Evolutionary conservation across 2,329 filamentous ascomycete species (phyloP).

Genomic region (Xylariaceae sp.): DNA sequence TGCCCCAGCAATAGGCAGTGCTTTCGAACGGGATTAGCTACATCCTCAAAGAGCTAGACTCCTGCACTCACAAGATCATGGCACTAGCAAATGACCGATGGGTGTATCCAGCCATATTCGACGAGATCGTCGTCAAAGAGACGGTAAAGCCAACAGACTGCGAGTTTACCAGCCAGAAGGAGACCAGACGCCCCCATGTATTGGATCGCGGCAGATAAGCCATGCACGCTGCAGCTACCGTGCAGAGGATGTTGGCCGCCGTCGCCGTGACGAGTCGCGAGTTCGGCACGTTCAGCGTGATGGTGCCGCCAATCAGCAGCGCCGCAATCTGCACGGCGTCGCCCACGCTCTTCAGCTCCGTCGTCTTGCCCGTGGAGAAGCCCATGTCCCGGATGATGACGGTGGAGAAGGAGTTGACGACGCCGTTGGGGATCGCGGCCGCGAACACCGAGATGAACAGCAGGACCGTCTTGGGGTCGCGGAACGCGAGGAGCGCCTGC

Average conservation of each 20-base stretch:
- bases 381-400: slow-evolving; percentile 31
- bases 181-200: slow-evolving; percentile 30
- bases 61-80: slow-evolving; percentile 27
- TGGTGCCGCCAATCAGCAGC: slow-evolving; percentile 29
- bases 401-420: slow-evolving; percentile 32
- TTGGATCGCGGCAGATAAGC: slow-evolving; percentile 29
- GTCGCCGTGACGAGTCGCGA: slow-evolving; percentile 26
- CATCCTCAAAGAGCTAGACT: too few species aligned
- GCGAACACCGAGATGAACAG: slow-evolving; percentile 19
- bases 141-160: slow-evolving; percentile 34
- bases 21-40: slow-evolving; percentile 8
- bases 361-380: slow-evolving; percentile 30
- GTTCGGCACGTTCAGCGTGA: slow-evolving; percentile 31
- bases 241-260: slow-evolving; percentile 30
- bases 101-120: slow-evolving; percentile 34
- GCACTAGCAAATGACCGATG: slow-evolving; percentile 30
- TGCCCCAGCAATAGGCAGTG: slow-evolving; percentile 36
- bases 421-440: slow-evolving; percentile 26
- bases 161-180: slow-evolving; percentile 34
- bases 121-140: slow-evolving; percentile 29
- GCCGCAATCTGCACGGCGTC: slow-evolving; percentile 35
- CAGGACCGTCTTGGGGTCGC: slow-evolving; percentile 27
- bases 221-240: slow-evolving; percentile 28
- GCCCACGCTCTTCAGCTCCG: slow-evolving; percentile 30
- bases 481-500: slow-evolving; percentile 22